Evolutionary conservation across 495 filamentous ascomycete species (phyloP).

Genomic region (Hyaloscypha variabilis): DNA sequence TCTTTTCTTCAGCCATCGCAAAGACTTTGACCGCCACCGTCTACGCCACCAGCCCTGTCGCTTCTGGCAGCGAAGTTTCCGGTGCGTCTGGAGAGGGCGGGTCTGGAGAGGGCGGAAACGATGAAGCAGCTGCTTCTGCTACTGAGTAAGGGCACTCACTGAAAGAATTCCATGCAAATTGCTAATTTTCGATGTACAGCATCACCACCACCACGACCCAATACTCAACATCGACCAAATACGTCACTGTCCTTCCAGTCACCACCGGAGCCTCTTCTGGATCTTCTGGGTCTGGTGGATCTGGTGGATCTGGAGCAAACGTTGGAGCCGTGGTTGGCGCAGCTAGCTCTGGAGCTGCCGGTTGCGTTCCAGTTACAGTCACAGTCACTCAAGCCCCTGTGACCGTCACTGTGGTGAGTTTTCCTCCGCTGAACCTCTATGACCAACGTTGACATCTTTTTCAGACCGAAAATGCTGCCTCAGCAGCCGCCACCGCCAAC

Average conservation of each 20-base stretch:
- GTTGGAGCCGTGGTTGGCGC: background rate
- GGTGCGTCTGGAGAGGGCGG: slow-evolving; percentile 3
- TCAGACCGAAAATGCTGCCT: slow-evolving; percentile 29
- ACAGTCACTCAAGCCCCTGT: slow-evolving; percentile 38
- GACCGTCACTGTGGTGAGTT: slow-evolving; percentile 48
- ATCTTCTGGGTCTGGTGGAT: too few species aligned
- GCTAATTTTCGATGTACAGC: background rate
- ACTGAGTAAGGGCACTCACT: background rate
- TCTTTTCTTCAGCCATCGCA: slow-evolving; percentile 39
- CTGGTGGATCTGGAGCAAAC: too few species aligned
- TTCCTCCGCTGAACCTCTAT: slow-evolving; percentile 9
- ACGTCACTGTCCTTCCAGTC: slow-evolving; percentile 28
- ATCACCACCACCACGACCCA: slow-evolving; percentile 28
- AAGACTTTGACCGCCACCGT: slow-evolving; percentile 41
- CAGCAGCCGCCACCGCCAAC: slow-evolving; percentile 18
- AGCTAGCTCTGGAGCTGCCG: slow-evolving; percentile 22
- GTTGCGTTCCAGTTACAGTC: slow-evolving; percentile 38
- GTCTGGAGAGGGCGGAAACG: background rate
- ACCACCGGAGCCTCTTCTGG: background rate
- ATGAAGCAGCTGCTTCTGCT: slow-evolving; percentile 5
- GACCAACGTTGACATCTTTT: slow-evolving; percentile 13
- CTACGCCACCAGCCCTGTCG: slow-evolving; percentile 22
- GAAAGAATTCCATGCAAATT: background rate
- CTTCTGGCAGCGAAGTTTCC: background rate
- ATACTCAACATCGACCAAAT: slow-evolving; percentile 33